These are phyloP conservation scores for Geosmithia morbida DNA, from an alignment of 2,329 filamentous ascomycete genomes.

Conservation along the genomic window DNA sequence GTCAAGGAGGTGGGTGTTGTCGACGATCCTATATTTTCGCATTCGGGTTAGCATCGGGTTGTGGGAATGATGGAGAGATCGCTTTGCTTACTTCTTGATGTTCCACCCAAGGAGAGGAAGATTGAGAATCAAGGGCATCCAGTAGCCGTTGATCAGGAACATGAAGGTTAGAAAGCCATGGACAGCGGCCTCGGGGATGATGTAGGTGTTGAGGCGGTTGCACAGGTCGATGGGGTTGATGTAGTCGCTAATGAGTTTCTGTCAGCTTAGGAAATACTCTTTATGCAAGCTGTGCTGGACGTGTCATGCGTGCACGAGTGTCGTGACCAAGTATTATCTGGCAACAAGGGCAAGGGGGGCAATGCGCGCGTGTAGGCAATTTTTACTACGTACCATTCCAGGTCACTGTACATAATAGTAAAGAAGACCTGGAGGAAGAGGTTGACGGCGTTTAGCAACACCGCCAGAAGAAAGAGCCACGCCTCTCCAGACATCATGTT, in stretches of 20 bases:
- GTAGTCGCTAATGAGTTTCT: constrained; percentile 57
- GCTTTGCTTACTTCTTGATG: constrained; percentile 74
- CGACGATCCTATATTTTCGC: constrained; percentile 57
- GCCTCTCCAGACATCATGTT: constrained; percentile 82
- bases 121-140: constrained; percentile 85
- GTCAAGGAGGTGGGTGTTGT: constrained; percentile 93
- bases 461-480: constrained; percentile 94
- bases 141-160: constrained; percentile 98
- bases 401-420: constrained; percentile 99
- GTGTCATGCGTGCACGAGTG: background rate
- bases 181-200: constrained; percentile 94
- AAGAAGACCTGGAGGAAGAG: constrained; percentile 99
- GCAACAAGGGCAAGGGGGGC: background rate
- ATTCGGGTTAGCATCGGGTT: constrained; percentile 5
- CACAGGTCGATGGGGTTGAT: constrained; percentile 99
- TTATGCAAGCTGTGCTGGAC: background rate
- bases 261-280: background rate
- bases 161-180: constrained; percentile 91
- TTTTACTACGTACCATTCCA: constrained; percentile 70
- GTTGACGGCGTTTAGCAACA: constrained; percentile 99
- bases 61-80: background rate
- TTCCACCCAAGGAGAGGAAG: constrained; percentile 87
- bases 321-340: background rate
- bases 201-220: constrained; percentile 99
- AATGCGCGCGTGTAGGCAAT: background rate